These are phyloP conservation scores for Boletus insuetus DNA, from an alignment of 768 basidiomycete genomes.

Conservation along the genomic window DNA sequence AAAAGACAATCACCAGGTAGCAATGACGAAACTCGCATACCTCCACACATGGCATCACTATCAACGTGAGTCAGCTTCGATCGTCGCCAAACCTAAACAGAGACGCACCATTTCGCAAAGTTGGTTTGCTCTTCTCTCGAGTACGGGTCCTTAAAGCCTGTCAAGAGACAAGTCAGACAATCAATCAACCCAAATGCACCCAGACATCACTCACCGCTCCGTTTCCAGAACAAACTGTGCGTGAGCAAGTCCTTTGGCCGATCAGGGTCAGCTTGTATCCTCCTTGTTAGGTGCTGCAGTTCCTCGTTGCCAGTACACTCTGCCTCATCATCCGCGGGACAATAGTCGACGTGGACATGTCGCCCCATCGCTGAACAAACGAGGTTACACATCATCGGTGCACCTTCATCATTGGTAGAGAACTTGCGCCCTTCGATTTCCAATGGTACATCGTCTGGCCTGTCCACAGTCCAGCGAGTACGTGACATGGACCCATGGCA, in stretches of 20 bases:
- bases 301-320: conserved; percentile 42
- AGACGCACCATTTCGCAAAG: conserved; percentile 52
- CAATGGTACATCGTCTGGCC: conserved; percentile 44
- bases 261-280: conserved; percentile 45
- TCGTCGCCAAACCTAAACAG: background rate
- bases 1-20: background rate
- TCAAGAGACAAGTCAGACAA: too few relatives aligned
- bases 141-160: conserved; percentile 65
- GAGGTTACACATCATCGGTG: conserved; percentile 62
- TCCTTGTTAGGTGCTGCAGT: conserved; percentile 43
- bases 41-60: conserved; percentile 47
- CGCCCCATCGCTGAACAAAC: conserved; percentile 54
- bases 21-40: conserved; percentile 22
- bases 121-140: conserved; percentile 51
- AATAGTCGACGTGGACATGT: conserved; percentile 57
- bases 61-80: background rate
- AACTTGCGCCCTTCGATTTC: conserved; percentile 59
- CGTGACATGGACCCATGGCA: conserved; percentile 62
- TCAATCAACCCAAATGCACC: too few relatives aligned
- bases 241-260: conserved; percentile 52
- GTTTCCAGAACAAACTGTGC: conserved; percentile 54
- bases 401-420: conserved; percentile 52
- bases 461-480: conserved; percentile 56
- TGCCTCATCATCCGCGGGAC: conserved; percentile 38
- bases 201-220: conserved; percentile 52